Percentiles rank a stretch among this genome's conserved stretches.
Conservation (phyloP, 805 yeast species). For the Teunomyces tritomae region DNA sequence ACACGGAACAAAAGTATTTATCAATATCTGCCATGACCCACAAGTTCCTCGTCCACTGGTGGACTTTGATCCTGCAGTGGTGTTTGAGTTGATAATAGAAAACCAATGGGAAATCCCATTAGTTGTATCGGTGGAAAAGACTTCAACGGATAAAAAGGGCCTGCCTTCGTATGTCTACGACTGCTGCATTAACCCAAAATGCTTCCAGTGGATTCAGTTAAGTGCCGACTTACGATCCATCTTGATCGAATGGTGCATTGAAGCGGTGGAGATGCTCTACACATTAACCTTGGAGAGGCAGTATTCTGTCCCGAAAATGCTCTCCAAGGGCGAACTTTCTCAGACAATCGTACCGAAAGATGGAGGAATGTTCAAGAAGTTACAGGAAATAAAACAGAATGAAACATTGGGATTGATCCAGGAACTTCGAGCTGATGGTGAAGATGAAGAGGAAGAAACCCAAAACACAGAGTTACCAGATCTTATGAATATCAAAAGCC, state of each 20-base stretch:
- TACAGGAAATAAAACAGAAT: constrained; percentile 34
- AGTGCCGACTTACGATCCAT: constrained; percentile 62
- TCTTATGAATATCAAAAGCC: constrained; percentile 24
- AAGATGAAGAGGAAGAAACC: constrained; percentile 10
- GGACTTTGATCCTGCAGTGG: constrained; percentile 53
- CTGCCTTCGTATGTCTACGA: constrained; percentile 64
- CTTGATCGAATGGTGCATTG: constrained; percentile 80
- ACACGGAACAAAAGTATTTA: constrained; percentile 58
- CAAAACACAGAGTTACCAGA: constrained; percentile 23
- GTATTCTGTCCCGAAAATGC: constrained; percentile 66
- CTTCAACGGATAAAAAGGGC: constrained; percentile 72
- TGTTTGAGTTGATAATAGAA: constrained; percentile 62
- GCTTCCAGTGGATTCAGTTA: constrained; percentile 59
- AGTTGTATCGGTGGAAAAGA: constrained; percentile 55
- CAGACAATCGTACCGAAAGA: constrained; percentile 42
- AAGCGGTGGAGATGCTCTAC: constrained; percentile 62
- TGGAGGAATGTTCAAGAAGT: constrained; percentile 41
- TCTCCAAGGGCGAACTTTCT: constrained; percentile 61
- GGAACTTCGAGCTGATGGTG: constrained; percentile 24
- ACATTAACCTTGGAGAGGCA: constrained; percentile 58
- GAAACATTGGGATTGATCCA: constrained; percentile 45
- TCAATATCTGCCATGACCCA: constrained; percentile 69
- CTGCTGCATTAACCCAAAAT: constrained; percentile 67
- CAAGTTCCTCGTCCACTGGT: constrained; percentile 61
- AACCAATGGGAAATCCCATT: constrained; percentile 87